Percentiles rank a stretch among this genome's conserved stretches.
phyloP scores from a whole-genome alignment of 2,329 filamentous ascomycete species.

The Trichoderma afroharzianum region DNA sequence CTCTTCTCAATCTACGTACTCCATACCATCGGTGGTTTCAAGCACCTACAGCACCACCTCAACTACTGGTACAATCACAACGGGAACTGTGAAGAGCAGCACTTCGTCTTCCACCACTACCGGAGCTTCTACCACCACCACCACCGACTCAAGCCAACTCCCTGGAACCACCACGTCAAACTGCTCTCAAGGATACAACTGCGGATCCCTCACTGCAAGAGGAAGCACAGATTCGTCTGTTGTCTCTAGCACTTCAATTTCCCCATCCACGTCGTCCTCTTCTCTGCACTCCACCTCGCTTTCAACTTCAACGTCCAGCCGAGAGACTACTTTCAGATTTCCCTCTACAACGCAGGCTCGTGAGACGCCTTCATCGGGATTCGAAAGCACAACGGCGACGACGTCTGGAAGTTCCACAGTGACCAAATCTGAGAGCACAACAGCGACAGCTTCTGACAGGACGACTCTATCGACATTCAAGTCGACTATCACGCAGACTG shows the following conservation, averaged over 20 bases:
- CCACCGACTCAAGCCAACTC: background rate
- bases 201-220: slow-evolving; percentile 2
- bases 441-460: background rate
- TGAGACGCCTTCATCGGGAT: background rate
- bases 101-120: background rate
- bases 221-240: slow-evolving; percentile 4
- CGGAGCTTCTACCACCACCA: background rate
- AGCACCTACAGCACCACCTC: background rate
- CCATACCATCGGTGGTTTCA: background rate
- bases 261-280: background rate
- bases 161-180: background rate
- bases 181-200: slow-evolving; percentile 18
- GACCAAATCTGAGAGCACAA: background rate
- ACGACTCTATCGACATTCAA: background rate
- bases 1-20: background rate
- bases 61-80: background rate
- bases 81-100: background rate
- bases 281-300: background rate
- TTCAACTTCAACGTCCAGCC: background rate
- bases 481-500: slow-evolving; percentile 14
- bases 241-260: background rate
- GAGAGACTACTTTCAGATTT: background rate
- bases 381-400: background rate
- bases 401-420: background rate
- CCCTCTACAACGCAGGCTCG: background rate